Base-by-base conservation (phyloP, 495 filamentous ascomycete species). In the Penicillium crystallinum region DNA sequence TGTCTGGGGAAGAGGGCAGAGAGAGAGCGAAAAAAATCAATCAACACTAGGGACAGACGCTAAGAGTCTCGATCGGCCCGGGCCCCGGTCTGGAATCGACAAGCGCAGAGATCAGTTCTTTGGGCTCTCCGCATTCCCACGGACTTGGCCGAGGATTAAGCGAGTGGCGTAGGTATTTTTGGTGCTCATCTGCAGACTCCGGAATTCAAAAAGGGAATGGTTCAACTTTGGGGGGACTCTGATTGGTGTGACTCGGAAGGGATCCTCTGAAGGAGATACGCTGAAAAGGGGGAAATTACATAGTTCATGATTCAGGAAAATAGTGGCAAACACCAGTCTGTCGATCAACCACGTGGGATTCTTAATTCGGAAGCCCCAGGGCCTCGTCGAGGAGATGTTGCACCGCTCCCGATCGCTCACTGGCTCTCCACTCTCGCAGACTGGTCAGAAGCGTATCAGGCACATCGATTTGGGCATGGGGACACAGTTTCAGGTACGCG, bases 361-460 rank as follows among this genome's bases (percentile, higher is more conserved):
- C 35, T 53, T 46, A 34, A 22, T 33, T 45, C 12, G 27, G 21
- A 54, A 69, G 53, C 29, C 33, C 56, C 48, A 72, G 52, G 42
- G 67, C 67, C 58, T 70, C 59, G 46, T 74, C 71, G 7, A 77
- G 63, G 21, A 73, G 50, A 21, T 65, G 65, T 35, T 67, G 71
- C 6, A 77, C 57, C 21, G 62, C 35, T 31, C 59, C 63, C 33
- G 71, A 71, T 63, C 74, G 49, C 47, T 77, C 74, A 29, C 45
- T 58, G 11, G 51, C 55, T 36, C 69, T 63, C 74, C 74, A 77
- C 46, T 40, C 53, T 18, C 51, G 56, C 7, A 73, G 29, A 15
- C 38, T 49, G 25, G 56, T 58, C 17, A 56, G 40, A 48, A 74
- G 41, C 1, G 19, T 49, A 19, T 57, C 59, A n/a, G 59, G 48